These are phyloP conservation scores for Pythium phragmiticola DNA, from an alignment of 352 stramenopile genomes.

Conservation along the genomic window DNA sequence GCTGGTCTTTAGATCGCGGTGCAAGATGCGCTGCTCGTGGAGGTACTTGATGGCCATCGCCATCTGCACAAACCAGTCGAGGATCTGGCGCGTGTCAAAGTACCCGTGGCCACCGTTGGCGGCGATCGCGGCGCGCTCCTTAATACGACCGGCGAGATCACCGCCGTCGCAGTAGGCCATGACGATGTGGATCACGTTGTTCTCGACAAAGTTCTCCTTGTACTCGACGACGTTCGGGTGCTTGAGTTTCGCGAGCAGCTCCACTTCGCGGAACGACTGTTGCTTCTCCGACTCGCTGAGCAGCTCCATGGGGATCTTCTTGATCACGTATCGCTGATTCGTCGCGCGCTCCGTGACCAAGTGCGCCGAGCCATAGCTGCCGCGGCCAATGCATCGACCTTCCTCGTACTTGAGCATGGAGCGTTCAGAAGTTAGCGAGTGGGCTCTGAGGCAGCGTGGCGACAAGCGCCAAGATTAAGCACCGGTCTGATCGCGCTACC, in stretches of 20 bases:
- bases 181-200: conserved; percentile 90
- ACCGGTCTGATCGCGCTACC: neutral
- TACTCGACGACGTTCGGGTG: conserved; percentile 96
- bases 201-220: conserved; percentile 86
- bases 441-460: neutral
- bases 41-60: conserved; percentile 93
- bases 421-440: neutral
- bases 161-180: conserved; percentile 96
- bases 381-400: conserved; percentile 69
- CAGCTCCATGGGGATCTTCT: conserved; percentile 87
- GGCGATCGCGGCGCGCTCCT: conserved; percentile 39
- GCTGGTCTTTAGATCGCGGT: conserved; percentile 94
- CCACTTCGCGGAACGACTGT: conserved; percentile 82
- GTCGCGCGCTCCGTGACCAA: conserved; percentile 48
- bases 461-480: neutral
- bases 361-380: conserved; percentile 75
- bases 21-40: conserved; percentile 88
- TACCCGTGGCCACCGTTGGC: conserved; percentile 39
- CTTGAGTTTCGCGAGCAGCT: conserved; percentile 88
- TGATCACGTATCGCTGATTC: conserved; percentile 64
- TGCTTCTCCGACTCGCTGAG: conserved; percentile 74
- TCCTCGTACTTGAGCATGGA: conserved; percentile 78
- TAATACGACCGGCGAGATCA: conserved; percentile 70
- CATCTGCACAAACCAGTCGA: conserved; percentile 94
- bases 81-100: conserved; percentile 61